Evolutionary conservation across 2,329 filamentous ascomycete species (phyloP).

Genomic region (Tolypocladium endophyticum): DNA sequence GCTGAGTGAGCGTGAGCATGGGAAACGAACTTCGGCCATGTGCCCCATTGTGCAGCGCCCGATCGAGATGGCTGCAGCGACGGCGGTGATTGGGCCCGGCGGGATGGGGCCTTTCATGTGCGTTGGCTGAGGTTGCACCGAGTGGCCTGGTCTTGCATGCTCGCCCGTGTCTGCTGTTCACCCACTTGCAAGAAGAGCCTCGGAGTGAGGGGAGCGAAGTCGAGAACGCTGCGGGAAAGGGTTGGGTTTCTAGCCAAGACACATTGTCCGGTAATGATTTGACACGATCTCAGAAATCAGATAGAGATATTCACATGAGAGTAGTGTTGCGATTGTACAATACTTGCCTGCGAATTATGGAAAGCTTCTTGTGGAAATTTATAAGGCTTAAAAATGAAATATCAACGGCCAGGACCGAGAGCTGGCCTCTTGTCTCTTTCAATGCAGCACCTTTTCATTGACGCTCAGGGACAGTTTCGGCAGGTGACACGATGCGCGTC

Average conservation of each 20-base stretch:
- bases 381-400: background rate
- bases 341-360: background rate
- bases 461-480: background rate
- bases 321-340: background rate
- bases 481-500: background rate
- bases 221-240: background rate
- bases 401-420: background rate
- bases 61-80: background rate
- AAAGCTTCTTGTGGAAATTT: background rate
- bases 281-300: background rate
- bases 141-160: background rate
- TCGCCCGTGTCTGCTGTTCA: background rate
- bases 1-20: background rate
- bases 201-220: background rate
- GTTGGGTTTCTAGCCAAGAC: background rate
- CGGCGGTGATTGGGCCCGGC: background rate
- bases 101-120: background rate
- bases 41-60: background rate
- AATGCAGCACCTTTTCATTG: background rate
- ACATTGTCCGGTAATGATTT: background rate
- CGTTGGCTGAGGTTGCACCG: background rate
- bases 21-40: background rate
- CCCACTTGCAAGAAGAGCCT: background rate
- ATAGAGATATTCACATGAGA: too few relatives aligned
- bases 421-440: background rate